Conservation (phyloP, 768 basidiomycete genomes). For the Chiua virens region DNA sequence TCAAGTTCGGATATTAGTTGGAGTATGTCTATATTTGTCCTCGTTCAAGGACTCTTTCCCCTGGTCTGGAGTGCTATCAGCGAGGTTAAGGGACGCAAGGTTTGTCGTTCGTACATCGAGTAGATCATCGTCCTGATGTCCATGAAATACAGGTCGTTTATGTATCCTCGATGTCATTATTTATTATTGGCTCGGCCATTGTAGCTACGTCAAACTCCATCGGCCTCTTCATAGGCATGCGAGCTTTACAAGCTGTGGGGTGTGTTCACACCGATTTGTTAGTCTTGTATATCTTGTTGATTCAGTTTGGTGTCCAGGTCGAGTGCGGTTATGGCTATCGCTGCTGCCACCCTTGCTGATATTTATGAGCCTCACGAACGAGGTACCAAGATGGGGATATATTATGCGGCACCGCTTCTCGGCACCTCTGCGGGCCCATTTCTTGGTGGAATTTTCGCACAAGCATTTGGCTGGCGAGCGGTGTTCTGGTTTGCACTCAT, state of each 20-base stretch:
- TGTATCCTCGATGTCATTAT: constrained; percentile 51
- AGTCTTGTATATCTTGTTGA: neutral
- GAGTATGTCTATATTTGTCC: constrained; percentile 69
- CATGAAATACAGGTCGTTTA: constrained; percentile 48
- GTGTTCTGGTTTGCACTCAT: constrained; percentile 83
- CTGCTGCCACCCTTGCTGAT: constrained; percentile 78
- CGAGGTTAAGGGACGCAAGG: constrained; percentile 77
- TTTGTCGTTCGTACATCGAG: constrained; percentile 19
- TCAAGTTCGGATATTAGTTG: constrained; percentile 62
- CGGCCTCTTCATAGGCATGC: constrained; percentile 61
- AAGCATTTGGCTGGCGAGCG: constrained; percentile 74
- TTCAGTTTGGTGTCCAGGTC: constrained; percentile 38
- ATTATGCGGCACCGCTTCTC: constrained; percentile 77
- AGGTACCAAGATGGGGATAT: constrained; percentile 82
- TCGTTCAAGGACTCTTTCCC: constrained; percentile 68
- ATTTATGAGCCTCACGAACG: constrained; percentile 77
- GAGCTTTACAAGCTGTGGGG: constrained; percentile 65
- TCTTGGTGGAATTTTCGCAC: constrained; percentile 66
- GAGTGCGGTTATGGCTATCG: constrained; percentile 68
- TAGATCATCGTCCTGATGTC: neutral
- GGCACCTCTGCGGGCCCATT: constrained; percentile 69
- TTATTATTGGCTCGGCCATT: constrained; percentile 55
- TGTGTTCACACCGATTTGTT: constrained; percentile 21
- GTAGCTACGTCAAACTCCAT: constrained; percentile 61
- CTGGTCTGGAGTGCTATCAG: constrained; percentile 69